phyloP scores from a whole-genome alignment of 2,329 filamentous ascomycete genomes.

The Byssochlamys sp. region DNA sequence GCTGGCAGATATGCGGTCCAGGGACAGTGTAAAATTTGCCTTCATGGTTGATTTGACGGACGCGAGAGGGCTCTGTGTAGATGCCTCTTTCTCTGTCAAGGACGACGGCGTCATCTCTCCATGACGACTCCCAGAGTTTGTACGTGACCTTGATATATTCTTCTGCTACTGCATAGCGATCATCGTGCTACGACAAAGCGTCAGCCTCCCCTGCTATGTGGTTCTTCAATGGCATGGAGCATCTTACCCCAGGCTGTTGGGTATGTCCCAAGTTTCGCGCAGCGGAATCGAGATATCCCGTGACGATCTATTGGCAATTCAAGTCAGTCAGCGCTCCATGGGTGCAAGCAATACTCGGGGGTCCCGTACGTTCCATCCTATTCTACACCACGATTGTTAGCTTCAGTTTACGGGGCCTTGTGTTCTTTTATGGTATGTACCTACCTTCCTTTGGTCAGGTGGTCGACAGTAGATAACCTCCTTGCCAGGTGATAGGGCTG shows the following conservation, averaged over 20 bases:
- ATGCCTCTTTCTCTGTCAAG: constrained; percentile 49
- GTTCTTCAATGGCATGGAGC: too few relatives aligned
- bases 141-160: constrained; percentile 57
- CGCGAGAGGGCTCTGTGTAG: constrained; percentile 50
- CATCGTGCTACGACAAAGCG: constrained; percentile 47
- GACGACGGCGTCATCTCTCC: constrained; percentile 57
- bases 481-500: constrained; percentile 58
- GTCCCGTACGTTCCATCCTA: constrained; percentile 47
- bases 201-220: not conserved
- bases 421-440: constrained; percentile 9
- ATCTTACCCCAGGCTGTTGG: constrained; percentile 39
- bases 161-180: constrained; percentile 54
- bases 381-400: constrained; percentile 18
- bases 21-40: constrained; percentile 57
- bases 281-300: constrained; percentile 58
- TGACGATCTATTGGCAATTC: constrained; percentile 46
- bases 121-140: constrained; percentile 59
- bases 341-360: not conserved
- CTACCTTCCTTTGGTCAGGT: constrained; percentile 53
- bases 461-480: constrained; percentile 57
- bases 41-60: constrained; percentile 57
- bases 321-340: constrained; percentile 10
- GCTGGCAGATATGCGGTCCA: constrained; percentile 57
- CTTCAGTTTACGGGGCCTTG: not conserved
- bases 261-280: constrained; percentile 53